Base-by-base conservation (phyloP, 495 filamentous ascomycete genomes). In the Aspergillus sclerotiicarbonarius region DNA sequence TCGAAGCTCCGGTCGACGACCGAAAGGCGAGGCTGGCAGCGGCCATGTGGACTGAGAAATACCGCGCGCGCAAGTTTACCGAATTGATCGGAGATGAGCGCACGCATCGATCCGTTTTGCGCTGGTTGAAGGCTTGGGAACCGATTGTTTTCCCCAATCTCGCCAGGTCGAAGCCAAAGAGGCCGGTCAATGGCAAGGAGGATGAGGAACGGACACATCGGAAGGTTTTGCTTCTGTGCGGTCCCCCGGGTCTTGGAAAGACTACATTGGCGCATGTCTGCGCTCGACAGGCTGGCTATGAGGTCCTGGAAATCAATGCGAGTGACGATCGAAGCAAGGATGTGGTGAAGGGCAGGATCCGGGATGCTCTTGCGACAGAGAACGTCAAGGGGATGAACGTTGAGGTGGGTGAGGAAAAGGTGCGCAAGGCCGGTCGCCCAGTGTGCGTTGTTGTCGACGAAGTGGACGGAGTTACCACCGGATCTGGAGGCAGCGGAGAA, bases 231-330 rank as follows among this genome's bases (percentile, higher is more conserved):
- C 78, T 98, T 63, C 75, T 98, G 2, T 90, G 91, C 37, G 94
- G 94, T 0, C 90, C 93, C 8, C 92, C 94, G 2, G 94, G 94
- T 5, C 78, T 98, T 13, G 94, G 94, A 12, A 98, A 98, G 76
- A 98, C 94, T 0, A 98, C 94, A 0, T 71, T 98, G 31, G 95
- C 94, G 2, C 94, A 98, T 73, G 94, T 98, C 8, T 97, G 94
- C 68, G 94, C 94, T 0, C 85, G 80, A 62, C 94, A 98, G 66
- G 93, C 94, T 13, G 94, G 94, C 16, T 98, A 97, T 67, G 93
- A 97, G 63, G 89, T 96, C 4, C 81, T 96, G 58, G 94, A 98
- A 72, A 95, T 86, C 74, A 98, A 98, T 64, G 94, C 94, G 8
- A 96, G 92, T 67, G 94, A 98, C 70, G 88, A 91, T 13, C 83